Base-by-base conservation (phyloP, 1,284 basidiomycete genomes). In the Sanguinoderma infundibulare region DNA sequence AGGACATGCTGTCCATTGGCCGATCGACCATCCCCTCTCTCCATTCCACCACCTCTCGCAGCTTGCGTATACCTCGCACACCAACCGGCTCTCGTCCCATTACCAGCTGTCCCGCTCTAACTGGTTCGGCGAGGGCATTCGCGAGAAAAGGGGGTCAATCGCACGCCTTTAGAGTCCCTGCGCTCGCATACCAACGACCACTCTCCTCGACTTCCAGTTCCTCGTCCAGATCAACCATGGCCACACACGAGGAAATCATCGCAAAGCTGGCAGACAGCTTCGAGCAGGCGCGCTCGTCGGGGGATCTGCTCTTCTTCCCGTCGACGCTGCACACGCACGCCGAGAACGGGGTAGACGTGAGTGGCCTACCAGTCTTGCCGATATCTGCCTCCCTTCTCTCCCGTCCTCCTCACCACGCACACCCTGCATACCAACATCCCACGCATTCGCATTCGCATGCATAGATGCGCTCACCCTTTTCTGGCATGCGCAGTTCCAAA, bases 221-320 rank as follows among this genome's bases (percentile, higher is more conserved):
- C 15, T 8, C 36, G 9, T 32, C 5, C 10, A 15, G 60, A 60
- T 63, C 57, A 60, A 42, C 54, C 14, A 66, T 66, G 64, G 15
- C 55, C 24, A 30, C 74, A 28, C 74, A 79, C 44, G 70, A 74
- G 35, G 83, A 90, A 59, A 83, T 95, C 66, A 79, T 96, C 60
- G 72, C 80, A 1, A 79, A 78, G 40, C 68, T 96, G 14, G 82
- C 87, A 1, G 76, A 77, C 15, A 78, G 79, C 60, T 94, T 90
- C 70, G 81, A 86, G 26, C 77, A 76, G 36, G 94, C 91, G 12
- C 77, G 79, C 32, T 76, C 81, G n/a, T 82, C 85, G 17, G 89
- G 90, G 1, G 90, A 93, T 72, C 76, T 94, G 32, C 77, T 90
- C 42, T 91, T 91, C 79, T 96, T 90, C 71, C 86, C 88, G 22